phyloP scores from a whole-genome alignment of 352 stramenopile genomes.

The Globisporangium rhizosaccharum region DNA sequence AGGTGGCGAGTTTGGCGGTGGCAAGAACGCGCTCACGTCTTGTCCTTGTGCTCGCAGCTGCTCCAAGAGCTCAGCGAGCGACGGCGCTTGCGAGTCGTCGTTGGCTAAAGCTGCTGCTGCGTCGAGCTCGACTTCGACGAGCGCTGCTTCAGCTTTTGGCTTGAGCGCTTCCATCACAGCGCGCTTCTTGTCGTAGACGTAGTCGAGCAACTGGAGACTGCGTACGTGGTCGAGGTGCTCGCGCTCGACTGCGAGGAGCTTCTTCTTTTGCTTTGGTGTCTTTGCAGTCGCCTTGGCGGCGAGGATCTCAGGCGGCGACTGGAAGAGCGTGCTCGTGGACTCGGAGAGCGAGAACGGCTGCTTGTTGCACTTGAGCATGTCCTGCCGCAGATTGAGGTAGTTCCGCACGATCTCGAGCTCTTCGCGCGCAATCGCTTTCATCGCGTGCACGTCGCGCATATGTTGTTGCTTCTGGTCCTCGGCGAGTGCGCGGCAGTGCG shows the following conservation, averaged over 20 bases:
- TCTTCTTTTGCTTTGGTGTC: constrained; percentile 30
- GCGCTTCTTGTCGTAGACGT: constrained; percentile 55
- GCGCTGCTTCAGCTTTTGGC: constrained; percentile 43
- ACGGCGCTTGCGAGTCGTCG: constrained; percentile 21
- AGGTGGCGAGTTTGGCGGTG: constrained; percentile 54
- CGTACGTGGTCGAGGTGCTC: constrained; percentile 64
- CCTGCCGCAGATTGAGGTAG: constrained; percentile 37
- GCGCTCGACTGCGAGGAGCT: constrained; percentile 40
- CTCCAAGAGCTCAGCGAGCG: constrained; percentile 47
- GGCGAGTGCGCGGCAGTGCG: constrained; percentile 46
- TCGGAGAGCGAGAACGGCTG: constrained; percentile 47
- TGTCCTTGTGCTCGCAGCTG: constrained; percentile 27
- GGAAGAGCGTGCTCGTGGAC: constrained; percentile 68
- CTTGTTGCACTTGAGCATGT: constrained; percentile 43
- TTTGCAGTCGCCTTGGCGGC: constrained; percentile 54
- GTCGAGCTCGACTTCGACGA: constrained; percentile 42
- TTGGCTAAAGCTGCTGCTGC: constrained; percentile 20
- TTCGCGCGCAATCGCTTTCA: constrained; percentile 53
- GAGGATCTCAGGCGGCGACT: constrained; percentile 55
- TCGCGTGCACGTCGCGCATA: constrained; percentile 43
- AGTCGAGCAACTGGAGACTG: constrained; percentile 68
- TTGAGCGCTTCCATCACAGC: constrained; percentile 40
- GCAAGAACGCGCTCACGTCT: constrained; percentile 43
- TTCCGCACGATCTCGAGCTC: constrained; percentile 37
- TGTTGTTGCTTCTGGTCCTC: constrained; percentile 35